Conservation (phyloP, 2,329 filamentous ascomycete species). For the Botrytis medusae region DNA sequence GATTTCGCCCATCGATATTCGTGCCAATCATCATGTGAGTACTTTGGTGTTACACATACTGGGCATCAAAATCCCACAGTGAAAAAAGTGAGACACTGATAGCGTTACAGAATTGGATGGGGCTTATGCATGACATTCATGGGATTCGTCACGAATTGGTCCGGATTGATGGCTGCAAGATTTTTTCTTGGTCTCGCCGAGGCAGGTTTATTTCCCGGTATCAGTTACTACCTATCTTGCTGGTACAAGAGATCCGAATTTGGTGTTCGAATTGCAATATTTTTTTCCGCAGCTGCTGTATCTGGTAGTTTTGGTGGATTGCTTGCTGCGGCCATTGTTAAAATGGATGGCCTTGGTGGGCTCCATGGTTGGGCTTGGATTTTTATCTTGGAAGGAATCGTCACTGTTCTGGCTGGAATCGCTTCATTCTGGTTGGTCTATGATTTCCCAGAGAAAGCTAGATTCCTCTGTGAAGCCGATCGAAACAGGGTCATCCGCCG, state of each 20-base stretch:
- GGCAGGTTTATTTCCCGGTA: constrained; percentile 72
- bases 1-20: constrained; percentile 72
- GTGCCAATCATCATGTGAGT: constrained; percentile 77
- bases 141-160: constrained; percentile 39
- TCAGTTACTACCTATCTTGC: constrained; percentile 78
- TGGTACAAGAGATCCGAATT: constrained; percentile 83
- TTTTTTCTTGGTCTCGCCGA: constrained; percentile 72
- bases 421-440: constrained; percentile 75
- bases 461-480: constrained; percentile 69
- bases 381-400: constrained; percentile 68
- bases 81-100: constrained; percentile 9
- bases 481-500: constrained; percentile 70
- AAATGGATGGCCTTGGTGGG: constrained; percentile 64
- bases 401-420: constrained; percentile 67
- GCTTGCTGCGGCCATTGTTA: constrained; percentile 68
- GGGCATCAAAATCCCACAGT: background rate
- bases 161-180: constrained; percentile 38
- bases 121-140: constrained; percentile 64
- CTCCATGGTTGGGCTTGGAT: constrained; percentile 63
- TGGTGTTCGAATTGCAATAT: constrained; percentile 75
- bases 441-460: constrained; percentile 77
- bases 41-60: background rate
- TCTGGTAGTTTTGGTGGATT: constrained; percentile 77
- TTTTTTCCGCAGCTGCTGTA: constrained; percentile 80
- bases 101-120: constrained; percentile 54